A percentile compares a stretch with the other conserved stretches of the same genome.
phyloP scores from a whole-genome alignment of 2,329 filamentous ascomycete species.

The Fusarium coffeatum region DNA sequence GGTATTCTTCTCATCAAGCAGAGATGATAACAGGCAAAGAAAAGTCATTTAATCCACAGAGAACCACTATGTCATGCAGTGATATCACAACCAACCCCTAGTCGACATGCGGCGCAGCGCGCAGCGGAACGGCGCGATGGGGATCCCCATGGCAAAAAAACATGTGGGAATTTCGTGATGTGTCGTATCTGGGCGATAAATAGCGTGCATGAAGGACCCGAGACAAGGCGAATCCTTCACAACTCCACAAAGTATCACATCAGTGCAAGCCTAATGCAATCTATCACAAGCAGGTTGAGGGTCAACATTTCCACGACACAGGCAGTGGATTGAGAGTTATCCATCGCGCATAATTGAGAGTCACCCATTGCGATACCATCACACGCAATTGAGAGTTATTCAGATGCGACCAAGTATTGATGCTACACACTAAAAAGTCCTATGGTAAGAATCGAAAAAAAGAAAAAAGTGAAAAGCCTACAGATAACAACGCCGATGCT shows the following conservation, averaged over 20 bases:
- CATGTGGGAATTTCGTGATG: background rate
- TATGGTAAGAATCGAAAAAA: background rate
- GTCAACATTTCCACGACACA: too few relatives aligned
- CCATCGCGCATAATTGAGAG: too few relatives aligned
- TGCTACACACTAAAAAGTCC: conserved; percentile 3
- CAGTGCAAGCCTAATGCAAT: too few relatives aligned
- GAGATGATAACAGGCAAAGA: background rate
- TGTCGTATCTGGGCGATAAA: background rate
- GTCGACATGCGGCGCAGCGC: conserved; percentile 26
- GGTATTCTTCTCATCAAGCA: too few relatives aligned
- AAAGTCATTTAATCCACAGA: background rate
- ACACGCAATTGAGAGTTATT: background rate
- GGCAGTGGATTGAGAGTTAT: too few relatives aligned
- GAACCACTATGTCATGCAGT: conserved; percentile 2
- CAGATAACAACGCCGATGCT: conserved; percentile 42
- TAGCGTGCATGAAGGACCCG: background rate
- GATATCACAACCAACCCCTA: background rate
- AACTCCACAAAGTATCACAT: background rate
- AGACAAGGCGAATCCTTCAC: background rate
- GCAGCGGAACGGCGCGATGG: conserved; percentile 30
- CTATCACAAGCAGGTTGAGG: too few relatives aligned
- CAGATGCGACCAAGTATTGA: conserved; percentile 12
- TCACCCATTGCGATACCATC: background rate
- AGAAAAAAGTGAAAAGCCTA: background rate
- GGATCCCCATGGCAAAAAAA: background rate